Conservation (phyloP, 352 stramenopile genomes). For the Pythium phragmiticola region DNA sequence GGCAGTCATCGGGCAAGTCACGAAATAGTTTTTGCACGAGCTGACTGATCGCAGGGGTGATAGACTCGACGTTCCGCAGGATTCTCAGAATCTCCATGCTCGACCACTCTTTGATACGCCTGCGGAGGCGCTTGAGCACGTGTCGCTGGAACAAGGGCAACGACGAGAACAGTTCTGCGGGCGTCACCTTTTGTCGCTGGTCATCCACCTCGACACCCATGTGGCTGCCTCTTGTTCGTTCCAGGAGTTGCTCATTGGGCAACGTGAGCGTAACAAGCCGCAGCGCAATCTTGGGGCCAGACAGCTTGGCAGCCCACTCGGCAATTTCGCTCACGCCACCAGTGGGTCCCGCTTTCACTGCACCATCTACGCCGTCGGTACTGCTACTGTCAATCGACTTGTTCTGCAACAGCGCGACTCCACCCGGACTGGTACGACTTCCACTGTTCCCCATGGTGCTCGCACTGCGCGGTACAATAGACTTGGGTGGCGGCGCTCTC, state of each 20-base stretch:
- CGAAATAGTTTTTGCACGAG: constrained; percentile 77
- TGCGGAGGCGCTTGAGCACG: constrained; percentile 60
- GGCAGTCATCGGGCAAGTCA: constrained; percentile 49
- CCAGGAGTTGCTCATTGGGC: constrained; percentile 66
- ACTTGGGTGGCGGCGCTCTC: background rate
- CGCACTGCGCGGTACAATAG: constrained; percentile 36
- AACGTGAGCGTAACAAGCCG: constrained; percentile 79
- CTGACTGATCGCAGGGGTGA: constrained; percentile 61
- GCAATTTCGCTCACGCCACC: constrained; percentile 45
- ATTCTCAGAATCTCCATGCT: constrained; percentile 82
- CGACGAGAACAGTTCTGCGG: constrained; percentile 50
- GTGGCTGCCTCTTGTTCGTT: constrained; percentile 37
- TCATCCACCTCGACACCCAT: constrained; percentile 65
- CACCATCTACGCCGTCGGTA: background rate
- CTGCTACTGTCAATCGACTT: background rate
- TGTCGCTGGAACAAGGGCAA: constrained; percentile 75
- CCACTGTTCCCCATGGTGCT: constrained; percentile 29
- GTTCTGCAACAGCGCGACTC: constrained; percentile 1
- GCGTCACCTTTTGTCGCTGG: constrained; percentile 29
- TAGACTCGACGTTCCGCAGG: constrained; percentile 55
- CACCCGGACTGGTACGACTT: background rate
- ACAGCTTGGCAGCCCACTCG: constrained; percentile 46
- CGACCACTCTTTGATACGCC: constrained; percentile 84
- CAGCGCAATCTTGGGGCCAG: constrained; percentile 49
- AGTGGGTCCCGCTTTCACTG: constrained; percentile 10